Conservation (phyloP, 352 stramenopile genomes). For the Globisporangium splendens region DNA sequence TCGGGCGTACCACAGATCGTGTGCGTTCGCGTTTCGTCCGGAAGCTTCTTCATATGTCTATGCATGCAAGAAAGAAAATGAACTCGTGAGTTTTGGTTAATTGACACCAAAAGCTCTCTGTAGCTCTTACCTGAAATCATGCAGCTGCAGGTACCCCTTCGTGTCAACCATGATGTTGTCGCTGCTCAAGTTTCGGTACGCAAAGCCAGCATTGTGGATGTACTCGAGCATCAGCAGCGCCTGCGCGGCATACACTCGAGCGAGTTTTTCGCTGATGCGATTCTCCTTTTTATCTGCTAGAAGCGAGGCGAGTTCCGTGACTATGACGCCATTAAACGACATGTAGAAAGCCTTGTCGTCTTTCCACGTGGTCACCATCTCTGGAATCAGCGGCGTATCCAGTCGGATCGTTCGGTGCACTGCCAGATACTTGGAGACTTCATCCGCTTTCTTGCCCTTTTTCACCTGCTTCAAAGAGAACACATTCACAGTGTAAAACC, state of each 20-base stretch:
- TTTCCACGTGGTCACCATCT: slow-evolving; percentile 77
- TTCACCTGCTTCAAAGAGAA: slow-evolving; percentile 72
- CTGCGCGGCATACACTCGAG: slow-evolving; percentile 61
- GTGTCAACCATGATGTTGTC: slow-evolving; percentile 83
- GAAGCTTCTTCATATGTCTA: slow-evolving; percentile 65
- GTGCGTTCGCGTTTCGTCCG: slow-evolving; percentile 79
- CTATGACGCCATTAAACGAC: slow-evolving; percentile 68
- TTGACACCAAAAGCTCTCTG: not conserved
- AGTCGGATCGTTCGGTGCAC: slow-evolving; percentile 65
- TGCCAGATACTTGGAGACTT: slow-evolving; percentile 67
- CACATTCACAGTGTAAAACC: slow-evolving; percentile 76
- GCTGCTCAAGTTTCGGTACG: slow-evolving; percentile 82
- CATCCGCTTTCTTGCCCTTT: slow-evolving; percentile 62
- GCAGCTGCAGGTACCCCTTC: slow-evolving; percentile 77
- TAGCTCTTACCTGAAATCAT: slow-evolving; percentile 74
- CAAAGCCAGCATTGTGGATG: slow-evolving; percentile 73
- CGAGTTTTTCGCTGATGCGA: slow-evolving; percentile 55
- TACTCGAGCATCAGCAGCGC: slow-evolving; percentile 82
- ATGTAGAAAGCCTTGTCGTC: slow-evolving; percentile 79
- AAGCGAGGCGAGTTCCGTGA: slow-evolving; percentile 60
- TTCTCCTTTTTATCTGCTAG: slow-evolving; percentile 52
- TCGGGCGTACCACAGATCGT: slow-evolving; percentile 87
- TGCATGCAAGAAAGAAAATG: too few species aligned
- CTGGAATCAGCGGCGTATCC: slow-evolving; percentile 62
- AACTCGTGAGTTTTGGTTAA: not conserved